phyloP scores from a whole-genome alignment of 2,329 filamentous ascomycete species.

The Hirsutella minnesotensis region DNA sequence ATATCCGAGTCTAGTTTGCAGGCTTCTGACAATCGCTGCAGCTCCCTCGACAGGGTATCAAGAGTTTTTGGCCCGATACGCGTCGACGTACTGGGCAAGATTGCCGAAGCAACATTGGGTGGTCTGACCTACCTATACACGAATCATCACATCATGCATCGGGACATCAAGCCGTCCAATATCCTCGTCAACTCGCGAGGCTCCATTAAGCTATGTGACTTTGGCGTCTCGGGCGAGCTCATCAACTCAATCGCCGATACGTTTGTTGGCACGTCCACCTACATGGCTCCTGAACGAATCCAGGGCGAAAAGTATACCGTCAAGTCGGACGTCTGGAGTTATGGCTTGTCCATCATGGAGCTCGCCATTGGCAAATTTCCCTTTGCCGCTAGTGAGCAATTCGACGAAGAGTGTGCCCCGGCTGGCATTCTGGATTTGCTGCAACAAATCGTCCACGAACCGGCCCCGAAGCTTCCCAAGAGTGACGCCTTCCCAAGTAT shows the following conservation, averaged over 20 bases:
- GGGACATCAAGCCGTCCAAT: constrained; percentile 97
- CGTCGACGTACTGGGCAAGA: constrained; percentile 94
- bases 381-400: constrained; percentile 65
- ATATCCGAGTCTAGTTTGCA: neutral
- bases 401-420: constrained; percentile 68
- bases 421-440: constrained; percentile 92
- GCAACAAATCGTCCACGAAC: constrained; percentile 95
- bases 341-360: constrained; percentile 91
- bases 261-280: constrained; percentile 95
- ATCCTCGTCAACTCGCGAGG: constrained; percentile 91
- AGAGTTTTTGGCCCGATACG: constrained; percentile 90
- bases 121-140: constrained; percentile 92
- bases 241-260: constrained; percentile 98
- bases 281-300: constrained; percentile 98
- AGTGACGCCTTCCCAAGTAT: constrained; percentile 95
- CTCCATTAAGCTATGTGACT: constrained; percentile 94
- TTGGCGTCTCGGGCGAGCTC: constrained; percentile 94
- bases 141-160: constrained; percentile 95
- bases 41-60: constrained; percentile 85
- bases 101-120: constrained; percentile 87
- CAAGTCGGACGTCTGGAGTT: constrained; percentile 98
- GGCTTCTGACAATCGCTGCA: constrained; percentile 22
- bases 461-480: constrained; percentile 85
- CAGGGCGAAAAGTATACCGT: constrained; percentile 95
- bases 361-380: constrained; percentile 95